Base-by-base conservation (phyloP, 179 eudicot species). In the Beta corolliflora region DNA sequence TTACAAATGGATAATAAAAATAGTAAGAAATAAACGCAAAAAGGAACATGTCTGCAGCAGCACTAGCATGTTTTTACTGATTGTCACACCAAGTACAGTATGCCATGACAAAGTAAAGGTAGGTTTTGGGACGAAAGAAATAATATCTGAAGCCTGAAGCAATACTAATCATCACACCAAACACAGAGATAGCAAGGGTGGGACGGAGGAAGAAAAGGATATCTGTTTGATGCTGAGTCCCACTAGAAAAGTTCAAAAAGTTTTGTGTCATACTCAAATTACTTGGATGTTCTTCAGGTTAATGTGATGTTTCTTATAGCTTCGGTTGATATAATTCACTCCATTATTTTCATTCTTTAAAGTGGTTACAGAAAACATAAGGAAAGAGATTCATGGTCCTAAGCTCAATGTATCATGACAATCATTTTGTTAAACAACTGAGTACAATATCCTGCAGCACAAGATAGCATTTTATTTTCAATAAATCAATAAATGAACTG, bases 21-120 rank as follows among this genome's bases (percentile, higher is more conserved):
- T 13, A 63, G n/a, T 25, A 25, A 25, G 29, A 25, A 25, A 36
- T 29, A 58, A 5, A 14, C 3, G 12, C 65, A 56, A 14, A 19
- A 23, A 18, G 56, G 46, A 80, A 65, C 15, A 46, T 25, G 19
- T 9, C 9, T 67, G 14, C 71, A n/a, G 54, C n/a, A 76, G 69
- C 31, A 44, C 25, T 25, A 63, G 50, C 55, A 54, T 55, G 45
- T 50, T 11, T 41, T 66, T 48, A 56, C 58, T 10, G 10, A 70
- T 60, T 73, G 66, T 50, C 69, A 77, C 73, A 72, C 67, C 68
- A 82, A 13, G 75, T 77, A 61, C 50, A 63, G 7, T 78, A 82
- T 7, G 64, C 64, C 21, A 36, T 31, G 29, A 25, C 63, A 31
- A 73, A 53, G 60, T 23, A 53, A 12, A 25, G 21, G 44, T 13